phyloP scores from a whole-genome alignment of 2,329 filamentous ascomycete species.

The Aaosphaeria arxii region DNA sequence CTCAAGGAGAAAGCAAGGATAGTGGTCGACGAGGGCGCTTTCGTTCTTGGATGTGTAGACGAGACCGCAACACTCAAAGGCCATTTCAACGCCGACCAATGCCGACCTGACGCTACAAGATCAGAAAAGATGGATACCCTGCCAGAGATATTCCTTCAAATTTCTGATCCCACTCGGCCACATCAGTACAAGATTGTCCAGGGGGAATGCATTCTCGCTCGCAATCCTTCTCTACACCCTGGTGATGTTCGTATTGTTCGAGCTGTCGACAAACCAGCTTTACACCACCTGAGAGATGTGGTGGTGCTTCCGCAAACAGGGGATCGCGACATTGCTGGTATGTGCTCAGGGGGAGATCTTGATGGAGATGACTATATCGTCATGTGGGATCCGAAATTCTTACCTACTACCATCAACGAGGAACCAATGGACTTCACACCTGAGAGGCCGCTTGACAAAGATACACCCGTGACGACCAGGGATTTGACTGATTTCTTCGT shows the following conservation, averaged over 20 bases:
- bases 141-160: constrained; percentile 86
- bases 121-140: constrained; percentile 44
- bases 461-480: constrained; percentile 63
- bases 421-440: constrained; percentile 74
- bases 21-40: constrained; percentile 76
- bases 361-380: constrained; percentile 96
- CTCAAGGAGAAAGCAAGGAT: constrained; percentile 93
- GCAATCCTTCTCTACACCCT: constrained; percentile 91
- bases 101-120: constrained; percentile 44
- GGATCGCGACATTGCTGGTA: constrained; percentile 80
- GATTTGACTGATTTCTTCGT: constrained; percentile 87
- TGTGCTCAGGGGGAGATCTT: constrained; percentile 94
- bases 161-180: constrained; percentile 58
- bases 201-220: constrained; percentile 78
- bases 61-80: constrained; percentile 76
- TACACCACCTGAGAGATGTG: constrained; percentile 77
- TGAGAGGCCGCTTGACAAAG: constrained; percentile 54
- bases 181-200: constrained; percentile 63
- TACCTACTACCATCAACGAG: constrained; percentile 63
- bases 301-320: constrained; percentile 84
- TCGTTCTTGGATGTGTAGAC: constrained; percentile 84
- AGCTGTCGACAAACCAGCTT: constrained; percentile 70
- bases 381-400: constrained; percentile 78
- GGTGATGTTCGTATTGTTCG: constrained; percentile 87
- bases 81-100: constrained; percentile 55